These are phyloP conservation scores for Solanum ossicruentum DNA, from an alignment of 257 asterid genomes.

Conservation along the genomic window DNA sequence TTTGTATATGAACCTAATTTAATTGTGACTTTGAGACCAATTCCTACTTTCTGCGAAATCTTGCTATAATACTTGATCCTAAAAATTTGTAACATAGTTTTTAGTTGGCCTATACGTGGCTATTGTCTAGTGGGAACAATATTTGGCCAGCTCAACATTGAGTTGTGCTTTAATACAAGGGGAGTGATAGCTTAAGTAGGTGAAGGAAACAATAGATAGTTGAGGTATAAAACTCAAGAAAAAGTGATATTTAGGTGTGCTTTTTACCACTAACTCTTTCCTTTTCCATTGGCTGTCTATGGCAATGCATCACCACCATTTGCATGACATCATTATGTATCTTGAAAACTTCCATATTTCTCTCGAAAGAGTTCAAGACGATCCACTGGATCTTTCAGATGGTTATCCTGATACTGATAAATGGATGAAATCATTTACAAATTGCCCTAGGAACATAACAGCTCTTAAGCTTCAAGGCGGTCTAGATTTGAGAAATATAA, in stretches of 20 bases:
- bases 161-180: no score
- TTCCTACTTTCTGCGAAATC: neutral
- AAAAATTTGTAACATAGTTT: neutral
- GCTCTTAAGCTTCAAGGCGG: neutral
- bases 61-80: neutral
- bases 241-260: no score
- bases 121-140: no score
- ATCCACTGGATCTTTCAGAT: neutral
- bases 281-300: neutral
- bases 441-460: neutral
- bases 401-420: neutral
- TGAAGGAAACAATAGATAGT: no score
- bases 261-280: no score
- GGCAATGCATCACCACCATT: neutral
- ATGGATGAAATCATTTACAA: neutral
- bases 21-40: neutral
- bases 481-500: neutral
- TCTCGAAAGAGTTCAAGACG: neutral
- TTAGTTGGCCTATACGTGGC: no score
- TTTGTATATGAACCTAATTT: no score
- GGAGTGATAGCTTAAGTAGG: no score
- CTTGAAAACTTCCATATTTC: neutral
- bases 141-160: no score
- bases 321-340: neutral
- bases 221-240: no score